A percentile compares a stretch with the other conserved stretches of the same genome.
Conservation (phyloP, 768 basidiomycete genomes). For the Cystofilobasidium bisporidii region DNA sequence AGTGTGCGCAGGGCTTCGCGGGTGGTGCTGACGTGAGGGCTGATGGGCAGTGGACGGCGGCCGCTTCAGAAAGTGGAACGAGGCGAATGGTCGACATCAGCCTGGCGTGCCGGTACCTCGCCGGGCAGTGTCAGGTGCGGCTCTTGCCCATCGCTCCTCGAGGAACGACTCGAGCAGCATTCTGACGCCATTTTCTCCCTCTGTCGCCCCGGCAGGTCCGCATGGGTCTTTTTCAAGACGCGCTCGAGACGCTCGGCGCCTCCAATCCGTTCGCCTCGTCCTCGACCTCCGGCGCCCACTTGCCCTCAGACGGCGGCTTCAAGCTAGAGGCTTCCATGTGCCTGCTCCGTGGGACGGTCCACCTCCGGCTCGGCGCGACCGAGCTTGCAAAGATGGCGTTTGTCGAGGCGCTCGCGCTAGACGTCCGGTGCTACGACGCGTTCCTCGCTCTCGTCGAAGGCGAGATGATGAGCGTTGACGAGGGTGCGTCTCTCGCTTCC, state of each 20-base stretch:
- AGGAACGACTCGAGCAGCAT: too few relatives aligned
- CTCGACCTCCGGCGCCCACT: conserved; percentile 57
- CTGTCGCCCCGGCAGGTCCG: conserved; percentile 47
- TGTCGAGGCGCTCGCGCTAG: conserved; percentile 85
- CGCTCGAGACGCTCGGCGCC: conserved; percentile 85
- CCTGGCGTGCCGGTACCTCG: conserved; percentile 89
- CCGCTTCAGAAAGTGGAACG: not conserved
- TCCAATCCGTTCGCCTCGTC: conserved; percentile 75
- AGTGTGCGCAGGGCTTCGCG: conserved; percentile 1
- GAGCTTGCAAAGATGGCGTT: conserved; percentile 89
- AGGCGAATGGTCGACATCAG: conserved; percentile 76
- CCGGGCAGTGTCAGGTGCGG: conserved; percentile 80
- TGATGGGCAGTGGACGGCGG: not conserved
- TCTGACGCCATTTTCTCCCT: too few relatives aligned
- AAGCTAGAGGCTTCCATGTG: conserved; percentile 99
- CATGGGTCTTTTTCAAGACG: conserved; percentile 85
- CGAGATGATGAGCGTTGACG: conserved; percentile 91
- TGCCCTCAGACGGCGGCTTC: conserved; percentile 83
- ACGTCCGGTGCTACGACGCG: conserved; percentile 94
- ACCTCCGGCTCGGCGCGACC: conserved; percentile 84
- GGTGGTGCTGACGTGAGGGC: too few relatives aligned
- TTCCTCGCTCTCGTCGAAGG: conserved; percentile 82
- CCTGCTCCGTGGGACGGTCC: conserved; percentile 80
- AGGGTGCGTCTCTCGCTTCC: too few relatives aligned
- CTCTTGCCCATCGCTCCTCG: not conserved